Conservation (phyloP, 169 alveolate genomes). For the Babesia bigemina region DNA sequence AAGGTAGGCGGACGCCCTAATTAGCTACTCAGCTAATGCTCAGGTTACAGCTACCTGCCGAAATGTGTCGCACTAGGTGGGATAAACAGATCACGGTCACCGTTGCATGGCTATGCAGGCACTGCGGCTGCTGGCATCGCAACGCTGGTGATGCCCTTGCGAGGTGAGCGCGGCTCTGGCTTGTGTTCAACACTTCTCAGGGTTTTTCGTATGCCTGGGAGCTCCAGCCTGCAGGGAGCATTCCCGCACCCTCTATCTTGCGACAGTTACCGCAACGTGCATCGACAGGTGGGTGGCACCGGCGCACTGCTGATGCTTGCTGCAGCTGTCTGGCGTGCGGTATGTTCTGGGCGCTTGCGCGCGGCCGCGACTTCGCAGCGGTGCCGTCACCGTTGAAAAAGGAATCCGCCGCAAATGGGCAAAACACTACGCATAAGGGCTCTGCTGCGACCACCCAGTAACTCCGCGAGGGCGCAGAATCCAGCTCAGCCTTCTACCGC, state of each 20-base stretch:
- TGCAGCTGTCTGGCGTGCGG: conserved; percentile 32
- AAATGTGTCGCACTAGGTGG: conserved; percentile 24
- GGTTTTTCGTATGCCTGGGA: conserved; percentile 51
- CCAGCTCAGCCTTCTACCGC: too few relatives aligned
- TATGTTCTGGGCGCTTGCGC: conserved; percentile 29
- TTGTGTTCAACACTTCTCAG: conserved; percentile 1
- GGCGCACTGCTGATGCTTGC: neutral
- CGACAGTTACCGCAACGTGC: conserved; percentile 46
- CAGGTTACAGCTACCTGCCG: conserved; percentile 1
- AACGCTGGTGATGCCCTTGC: conserved; percentile 41
- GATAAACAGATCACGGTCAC: neutral
- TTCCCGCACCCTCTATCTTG: conserved; percentile 18
- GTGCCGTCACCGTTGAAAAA: neutral
- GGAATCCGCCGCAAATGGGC: conserved; percentile 5
- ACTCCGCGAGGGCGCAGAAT: too few relatives aligned
- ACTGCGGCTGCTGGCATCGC: conserved; percentile 19
- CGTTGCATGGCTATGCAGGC: conserved; percentile 6
- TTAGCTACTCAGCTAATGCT: neutral
- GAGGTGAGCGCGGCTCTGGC: conserved; percentile 8
- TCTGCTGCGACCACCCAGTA: too few relatives aligned
- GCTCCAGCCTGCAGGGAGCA: conserved; percentile 45
- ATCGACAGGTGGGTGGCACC: conserved; percentile 47
- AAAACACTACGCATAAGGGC: neutral
- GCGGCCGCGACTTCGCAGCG: conserved; percentile 27
- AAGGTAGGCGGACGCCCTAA: conserved; percentile 11